Evolutionary conservation across 148 eudicot species (phyloP).

Genomic region (Persicaria tinctoria): DNA sequence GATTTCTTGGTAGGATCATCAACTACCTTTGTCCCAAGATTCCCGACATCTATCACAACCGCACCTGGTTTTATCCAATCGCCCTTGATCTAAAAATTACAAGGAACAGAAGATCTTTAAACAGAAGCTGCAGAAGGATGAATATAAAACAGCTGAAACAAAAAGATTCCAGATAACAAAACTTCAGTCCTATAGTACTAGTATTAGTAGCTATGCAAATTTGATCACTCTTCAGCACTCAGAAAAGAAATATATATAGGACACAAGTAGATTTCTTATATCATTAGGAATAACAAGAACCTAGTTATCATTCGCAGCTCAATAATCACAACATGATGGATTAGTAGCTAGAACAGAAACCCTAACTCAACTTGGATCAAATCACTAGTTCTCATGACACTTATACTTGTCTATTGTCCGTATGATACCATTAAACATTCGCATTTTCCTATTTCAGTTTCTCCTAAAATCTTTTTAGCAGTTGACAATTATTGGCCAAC

Average conservation of each 20-base stretch:
- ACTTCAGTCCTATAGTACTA: too few relatives aligned
- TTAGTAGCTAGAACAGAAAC: too few relatives aligned
- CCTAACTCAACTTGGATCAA: too few relatives aligned
- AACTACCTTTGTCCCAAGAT: slow-evolving; percentile 50
- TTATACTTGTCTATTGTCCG: not conserved
- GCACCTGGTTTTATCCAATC: slow-evolving; percentile 99
- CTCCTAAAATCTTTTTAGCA: not conserved
- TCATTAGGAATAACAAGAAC: not conserved
- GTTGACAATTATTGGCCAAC: too few relatives aligned
- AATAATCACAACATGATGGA: too few relatives aligned
- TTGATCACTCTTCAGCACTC: not conserved
- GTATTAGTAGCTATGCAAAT: too few relatives aligned
- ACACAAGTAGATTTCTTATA: not conserved
- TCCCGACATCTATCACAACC: slow-evolving; percentile 90
- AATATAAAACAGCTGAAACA: not conserved
- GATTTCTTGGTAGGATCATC: slow-evolving; percentile 76
- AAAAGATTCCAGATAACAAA: too few relatives aligned
- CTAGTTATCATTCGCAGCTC: too few relatives aligned
- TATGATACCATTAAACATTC: not conserved
- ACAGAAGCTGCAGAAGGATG: not conserved
- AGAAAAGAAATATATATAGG: not conserved
- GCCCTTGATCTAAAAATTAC: slow-evolving; percentile 65
- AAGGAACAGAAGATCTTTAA: not conserved
- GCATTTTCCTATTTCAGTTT: too few relatives aligned
- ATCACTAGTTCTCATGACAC: not conserved